phyloP scores from a whole-genome alignment of 2,329 filamentous ascomycete species.

The Fusarium sulawesiense region DNA sequence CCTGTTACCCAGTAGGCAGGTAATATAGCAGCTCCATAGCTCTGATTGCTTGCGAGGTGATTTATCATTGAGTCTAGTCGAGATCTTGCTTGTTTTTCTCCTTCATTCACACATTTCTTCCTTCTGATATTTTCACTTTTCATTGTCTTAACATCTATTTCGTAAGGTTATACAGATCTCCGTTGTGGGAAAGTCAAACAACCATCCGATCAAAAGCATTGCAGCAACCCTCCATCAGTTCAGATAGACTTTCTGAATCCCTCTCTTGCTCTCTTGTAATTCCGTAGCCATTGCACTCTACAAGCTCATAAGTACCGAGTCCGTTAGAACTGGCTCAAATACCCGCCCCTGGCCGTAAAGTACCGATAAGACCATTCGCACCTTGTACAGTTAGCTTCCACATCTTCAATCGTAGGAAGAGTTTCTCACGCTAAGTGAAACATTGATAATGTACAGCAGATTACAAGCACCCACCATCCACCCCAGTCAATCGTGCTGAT shows the following conservation, averaged over 20 bases:
- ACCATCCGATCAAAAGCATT: not conserved
- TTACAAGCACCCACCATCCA: not conserved
- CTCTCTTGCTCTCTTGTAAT: not conserved
- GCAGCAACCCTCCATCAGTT: not conserved
- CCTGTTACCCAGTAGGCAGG: not conserved
- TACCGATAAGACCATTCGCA: not conserved
- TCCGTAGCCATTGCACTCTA: not conserved
- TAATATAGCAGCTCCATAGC: not conserved
- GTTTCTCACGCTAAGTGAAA: not conserved
- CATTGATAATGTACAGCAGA: not conserved
- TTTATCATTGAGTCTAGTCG: not conserved
- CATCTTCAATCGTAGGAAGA: not conserved
- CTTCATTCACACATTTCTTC: not conserved
- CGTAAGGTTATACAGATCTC: not conserved
- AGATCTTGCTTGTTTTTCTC: not conserved
- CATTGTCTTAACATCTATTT: not conserved
- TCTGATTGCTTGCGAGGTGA: not conserved
- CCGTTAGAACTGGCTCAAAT: not conserved
- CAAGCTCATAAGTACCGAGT: not conserved
- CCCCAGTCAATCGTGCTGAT: not conserved
- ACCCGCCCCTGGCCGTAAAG: not conserved
- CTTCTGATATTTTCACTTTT: not conserved
- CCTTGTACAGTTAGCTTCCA: not conserved
- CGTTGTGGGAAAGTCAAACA: not conserved
- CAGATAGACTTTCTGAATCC: not conserved